A percentile compares a stretch with the other conserved stretches of the same genome.
phyloP scores from a whole-genome alignment of 768 basidiomycete species.

The Thelephora aurantiotincta region DNA sequence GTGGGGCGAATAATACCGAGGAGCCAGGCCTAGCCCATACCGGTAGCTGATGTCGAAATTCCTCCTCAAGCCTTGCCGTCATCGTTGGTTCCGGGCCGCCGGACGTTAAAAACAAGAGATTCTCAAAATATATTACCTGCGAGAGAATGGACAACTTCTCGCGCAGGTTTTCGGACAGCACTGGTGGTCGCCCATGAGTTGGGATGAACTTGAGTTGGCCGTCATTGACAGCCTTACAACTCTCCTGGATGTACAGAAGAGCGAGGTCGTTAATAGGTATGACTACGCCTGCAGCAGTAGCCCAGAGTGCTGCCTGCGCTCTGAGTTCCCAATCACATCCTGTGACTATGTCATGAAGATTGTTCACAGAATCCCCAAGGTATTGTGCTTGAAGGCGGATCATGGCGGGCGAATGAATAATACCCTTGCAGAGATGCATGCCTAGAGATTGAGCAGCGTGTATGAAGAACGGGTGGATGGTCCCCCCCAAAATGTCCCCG shows the following conservation, averaged over 20 bases:
- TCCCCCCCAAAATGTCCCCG: too few species aligned
- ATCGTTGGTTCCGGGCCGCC: neutral
- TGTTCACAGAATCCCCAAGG: neutral
- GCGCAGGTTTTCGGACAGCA: neutral
- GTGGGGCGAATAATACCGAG: neutral
- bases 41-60: too few species aligned
- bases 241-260: neutral
- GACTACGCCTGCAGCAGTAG: too few species aligned
- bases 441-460: neutral
- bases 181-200: neutral
- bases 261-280: too few species aligned
- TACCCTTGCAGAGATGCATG: neutral
- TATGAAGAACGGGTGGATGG: too few species aligned
- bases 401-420: too few species aligned
- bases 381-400: neutral
- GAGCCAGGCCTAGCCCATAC: neutral
- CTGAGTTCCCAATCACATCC: neutral
- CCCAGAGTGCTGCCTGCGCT: too few species aligned
- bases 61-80: neutral
- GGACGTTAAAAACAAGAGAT: too few species aligned
- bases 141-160: too few species aligned
- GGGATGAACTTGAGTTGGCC: too few species aligned
- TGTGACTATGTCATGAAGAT: neutral
- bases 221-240: too few species aligned
- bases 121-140: too few species aligned